Evolutionary conservation across 148 eudicot species (phyloP).

Genomic region (Gaultheria prostrata): DNA sequence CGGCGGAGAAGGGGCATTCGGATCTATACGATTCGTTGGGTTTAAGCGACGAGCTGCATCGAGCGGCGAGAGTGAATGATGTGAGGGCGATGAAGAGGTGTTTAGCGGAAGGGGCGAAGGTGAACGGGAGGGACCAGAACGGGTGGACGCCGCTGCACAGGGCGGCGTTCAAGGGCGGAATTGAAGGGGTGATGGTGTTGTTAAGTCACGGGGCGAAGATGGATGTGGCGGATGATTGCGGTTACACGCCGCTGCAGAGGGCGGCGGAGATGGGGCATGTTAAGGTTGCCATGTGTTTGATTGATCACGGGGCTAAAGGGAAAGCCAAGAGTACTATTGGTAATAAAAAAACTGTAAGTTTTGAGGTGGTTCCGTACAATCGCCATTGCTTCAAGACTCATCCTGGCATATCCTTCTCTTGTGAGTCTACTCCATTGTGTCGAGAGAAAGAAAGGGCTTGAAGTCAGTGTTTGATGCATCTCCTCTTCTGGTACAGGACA

Average conservation of each 20-base stretch:
- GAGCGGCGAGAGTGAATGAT: slow-evolving; percentile 40
- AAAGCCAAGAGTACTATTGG: slow-evolving; percentile 12
- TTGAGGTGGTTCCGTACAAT: slow-evolving; percentile 16
- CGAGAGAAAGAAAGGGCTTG: neutral
- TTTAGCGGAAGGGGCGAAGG: slow-evolving; percentile 35
- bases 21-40: slow-evolving; percentile 31
- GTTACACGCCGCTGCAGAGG: slow-evolving; percentile 32
- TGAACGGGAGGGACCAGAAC: slow-evolving; percentile 44
- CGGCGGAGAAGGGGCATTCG: slow-evolving; percentile 27
- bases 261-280: slow-evolving; percentile 44
- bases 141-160: slow-evolving; percentile 58
- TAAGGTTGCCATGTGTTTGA: slow-evolving; percentile 26
- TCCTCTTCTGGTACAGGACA: neutral
- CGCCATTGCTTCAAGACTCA: slow-evolving; percentile 29
- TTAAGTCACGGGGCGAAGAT: slow-evolving; percentile 35
- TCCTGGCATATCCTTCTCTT: neutral
- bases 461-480: neutral
- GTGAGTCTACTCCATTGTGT: neutral
- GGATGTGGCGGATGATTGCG: slow-evolving; percentile 30
- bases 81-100: slow-evolving; percentile 30
- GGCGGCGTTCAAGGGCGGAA: slow-evolving; percentile 48
- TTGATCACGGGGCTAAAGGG: slow-evolving; percentile 38
- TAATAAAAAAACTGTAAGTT: neutral
- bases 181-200: slow-evolving; percentile 40
- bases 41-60: slow-evolving; percentile 36